A percentile compares a stretch with the other conserved stretches of the same genome.
phyloP scores from a whole-genome alignment of 352 stramenopile species.

The Globisporangium canariense region DNA sequence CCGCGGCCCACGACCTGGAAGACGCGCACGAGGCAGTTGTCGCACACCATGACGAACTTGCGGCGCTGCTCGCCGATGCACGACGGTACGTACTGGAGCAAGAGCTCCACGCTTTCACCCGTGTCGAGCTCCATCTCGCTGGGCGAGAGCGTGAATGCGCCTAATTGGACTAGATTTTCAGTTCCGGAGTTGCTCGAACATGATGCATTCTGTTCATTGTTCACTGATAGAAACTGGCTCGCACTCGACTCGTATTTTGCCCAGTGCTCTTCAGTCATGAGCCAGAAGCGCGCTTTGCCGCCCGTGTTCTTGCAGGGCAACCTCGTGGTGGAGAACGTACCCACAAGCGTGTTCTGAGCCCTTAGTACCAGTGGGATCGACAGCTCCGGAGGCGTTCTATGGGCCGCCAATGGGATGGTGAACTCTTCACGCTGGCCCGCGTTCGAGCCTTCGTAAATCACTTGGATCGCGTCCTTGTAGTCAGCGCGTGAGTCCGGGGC shows the following conservation, averaged over 20 bases:
- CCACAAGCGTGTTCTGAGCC: constrained; percentile 63
- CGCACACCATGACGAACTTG: constrained; percentile 77
- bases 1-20: constrained; percentile 68
- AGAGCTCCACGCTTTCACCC: constrained; percentile 35
- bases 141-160: constrained; percentile 54
- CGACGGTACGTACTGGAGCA: constrained; percentile 53
- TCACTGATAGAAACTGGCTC: constrained; percentile 4
- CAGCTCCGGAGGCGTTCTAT: constrained; percentile 52
- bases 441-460: constrained; percentile 48
- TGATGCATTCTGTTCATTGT: neutral
- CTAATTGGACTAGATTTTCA: constrained; percentile 19
- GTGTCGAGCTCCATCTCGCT: constrained; percentile 51
- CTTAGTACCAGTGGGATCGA: constrained; percentile 59
- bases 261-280: constrained; percentile 60
- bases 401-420: constrained; percentile 41
- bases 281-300: constrained; percentile 64
- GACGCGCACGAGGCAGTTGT: constrained; percentile 76
- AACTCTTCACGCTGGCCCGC: constrained; percentile 22
- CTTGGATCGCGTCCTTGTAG: constrained; percentile 58
- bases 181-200: neutral
- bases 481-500: constrained; percentile 68
- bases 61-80: constrained; percentile 54
- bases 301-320: constrained; percentile 61
- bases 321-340: constrained; percentile 37
- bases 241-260: constrained; percentile 28